Evolutionary conservation across 2,329 filamentous ascomycete genomes (phyloP), one percentile per base, ranked within the genome.

Genomic region (Akanthomyces lecanii): DNA sequence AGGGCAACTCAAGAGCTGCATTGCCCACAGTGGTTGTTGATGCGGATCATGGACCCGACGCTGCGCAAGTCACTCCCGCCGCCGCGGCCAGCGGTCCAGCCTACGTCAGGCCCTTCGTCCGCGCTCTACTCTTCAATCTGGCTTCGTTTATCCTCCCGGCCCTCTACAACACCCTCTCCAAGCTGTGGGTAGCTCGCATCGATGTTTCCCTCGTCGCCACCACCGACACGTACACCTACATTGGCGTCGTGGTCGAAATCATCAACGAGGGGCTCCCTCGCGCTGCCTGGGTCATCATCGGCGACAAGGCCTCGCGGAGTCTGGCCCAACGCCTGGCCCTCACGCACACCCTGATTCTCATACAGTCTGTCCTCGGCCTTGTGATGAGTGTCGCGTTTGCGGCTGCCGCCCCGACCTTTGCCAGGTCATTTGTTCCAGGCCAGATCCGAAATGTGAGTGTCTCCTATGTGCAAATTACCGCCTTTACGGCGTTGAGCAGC

Each of bases 181-280:
- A 91, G 69, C 78, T 90, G 21, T 91, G 87, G 89, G 82, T 91
- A 2, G 86, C 88, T n/a, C 58, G 48, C 61, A 89, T 91, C 62
- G 85, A 90, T 71, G 74, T 83, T 0, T 82, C 79, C 1, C 71
- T 74, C 66, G 72, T 76, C 8, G 72, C 74, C 1, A 73, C 74
- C 8, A 74, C 73, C 3, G 74, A 76, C 38, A 77, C 81, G 0
- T 90, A 89, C 72, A 90, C 86, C 0, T 91, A 91, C 71, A 89
- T 91, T 64, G 80, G 82, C 23, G 81, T 86, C 0, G 78, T 90
- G 0, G 83, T 82, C 1, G 86, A 91, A 70, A 87, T 90, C 0
- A 73, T 92, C 18, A 91, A 91, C 66, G 89, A 92, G 71, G 88
- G 89, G 0, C 82, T 92, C 0, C 88, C 88, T 0, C 80, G 88